Evolutionary conservation across 352 stramenopile species (phyloP), one percentile per base, ranked within the genome.

Genomic region (Phytophthora sansomeana): DNA sequence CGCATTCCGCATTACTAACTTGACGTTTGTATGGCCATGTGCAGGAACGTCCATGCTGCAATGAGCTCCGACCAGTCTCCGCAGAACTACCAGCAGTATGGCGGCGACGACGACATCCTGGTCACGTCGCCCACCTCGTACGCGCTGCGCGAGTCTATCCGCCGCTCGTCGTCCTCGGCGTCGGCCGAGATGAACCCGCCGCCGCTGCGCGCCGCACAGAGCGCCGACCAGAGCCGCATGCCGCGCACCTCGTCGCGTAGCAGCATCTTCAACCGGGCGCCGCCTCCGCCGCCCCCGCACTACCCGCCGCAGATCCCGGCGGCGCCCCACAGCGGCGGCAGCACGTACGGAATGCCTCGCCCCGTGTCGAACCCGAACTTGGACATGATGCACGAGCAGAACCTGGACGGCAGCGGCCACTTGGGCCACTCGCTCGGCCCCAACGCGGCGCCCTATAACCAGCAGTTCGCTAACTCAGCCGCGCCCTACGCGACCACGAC

Each of bases 71-170:
- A 79, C 6, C 58, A 76, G 26, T 57, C 69, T 58, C 42, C 66
- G 59, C 70, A 72, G 42, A 67, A 71, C 32, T 66, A 68, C 50
- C 58, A 80, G 47, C 75, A 77, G 39, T 71, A 76, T 43, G 77
- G 68, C 39, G 77, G 78, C 17, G 78, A 81, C 21, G 80, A 92
- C 9, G 82, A 93, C 58, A 91, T 95, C 58, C 62, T 78, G n/a
- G 86, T 95, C 62, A 95, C 86, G 61, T 95, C 86, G 46, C 86
- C 86, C 48, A 93, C 84, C 47, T 93, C 84, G 46, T 91, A 92
- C 44, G 78, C 82, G 38, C 73, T 84, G 64, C 84, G 86, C 65
- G 85, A 93, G 68, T 95, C 86, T 16, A 81, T 95, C 57, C 86
- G 83, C 17, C 86, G 81, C 35, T 92, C 85, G 43, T 92, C 79